These are phyloP conservation scores for Claviceps digitariae DNA, from an alignment of 2,329 filamentous ascomycete genomes.

Conservation along the genomic window DNA sequence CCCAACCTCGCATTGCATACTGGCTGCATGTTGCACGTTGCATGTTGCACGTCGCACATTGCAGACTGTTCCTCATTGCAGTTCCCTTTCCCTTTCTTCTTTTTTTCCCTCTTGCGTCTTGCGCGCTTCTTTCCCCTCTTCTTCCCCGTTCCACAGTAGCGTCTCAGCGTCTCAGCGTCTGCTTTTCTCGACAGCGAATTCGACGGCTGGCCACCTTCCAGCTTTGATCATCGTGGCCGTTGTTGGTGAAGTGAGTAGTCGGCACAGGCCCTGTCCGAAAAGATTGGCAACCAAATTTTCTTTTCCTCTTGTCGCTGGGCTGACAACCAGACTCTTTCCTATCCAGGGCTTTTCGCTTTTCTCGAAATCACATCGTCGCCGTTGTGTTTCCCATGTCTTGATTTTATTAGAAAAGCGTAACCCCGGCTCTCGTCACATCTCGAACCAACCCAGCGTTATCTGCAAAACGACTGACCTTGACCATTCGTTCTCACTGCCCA, in stretches of 20 bases:
- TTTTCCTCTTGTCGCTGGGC: slow-evolving; percentile 1
- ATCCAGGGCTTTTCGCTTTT: slow-evolving; percentile 1
- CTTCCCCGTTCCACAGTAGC: background rate
- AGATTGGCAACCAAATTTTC: background rate
- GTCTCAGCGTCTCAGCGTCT: background rate
- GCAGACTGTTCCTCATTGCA: background rate
- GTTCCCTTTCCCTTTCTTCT: background rate
- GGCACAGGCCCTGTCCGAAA: background rate
- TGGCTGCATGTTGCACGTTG: background rate
- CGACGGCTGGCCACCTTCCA: background rate
- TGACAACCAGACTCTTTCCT: background rate
- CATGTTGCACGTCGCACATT: background rate
- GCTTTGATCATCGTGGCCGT: background rate
- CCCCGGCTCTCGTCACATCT: slow-evolving; percentile 8
- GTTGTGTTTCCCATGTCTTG: slow-evolving; percentile 17
- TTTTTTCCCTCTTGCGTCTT: too few species aligned
- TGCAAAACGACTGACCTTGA: background rate
- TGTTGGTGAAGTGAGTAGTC: background rate
- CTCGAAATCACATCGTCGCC: slow-evolving; percentile 5
- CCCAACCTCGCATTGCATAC: background rate
- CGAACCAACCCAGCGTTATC: background rate
- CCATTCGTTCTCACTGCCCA: background rate
- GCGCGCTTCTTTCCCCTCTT: background rate
- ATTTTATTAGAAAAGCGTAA: slow-evolving; percentile 5
- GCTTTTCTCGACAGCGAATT: background rate